Evolutionary conservation across 169 alveolate genomes (phyloP).

Genomic region (Cryptosporidium ryanae): DNA sequence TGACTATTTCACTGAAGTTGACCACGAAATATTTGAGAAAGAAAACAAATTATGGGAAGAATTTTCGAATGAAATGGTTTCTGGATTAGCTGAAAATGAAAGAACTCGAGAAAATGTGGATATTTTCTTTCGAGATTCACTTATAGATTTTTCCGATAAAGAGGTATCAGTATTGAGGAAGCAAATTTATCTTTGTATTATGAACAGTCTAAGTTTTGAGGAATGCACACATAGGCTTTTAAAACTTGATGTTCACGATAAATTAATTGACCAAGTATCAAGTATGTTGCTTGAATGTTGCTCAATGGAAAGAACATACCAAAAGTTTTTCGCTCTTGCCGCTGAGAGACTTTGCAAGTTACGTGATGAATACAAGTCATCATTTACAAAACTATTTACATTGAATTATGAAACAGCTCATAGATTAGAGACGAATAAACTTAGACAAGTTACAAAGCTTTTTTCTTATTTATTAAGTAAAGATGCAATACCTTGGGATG

Average conservation of each 20-base stretch:
- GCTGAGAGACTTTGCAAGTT: slow-evolving; percentile 96
- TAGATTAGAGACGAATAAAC: slow-evolving; percentile 96
- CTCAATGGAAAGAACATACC: slow-evolving; percentile 98
- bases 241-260: slow-evolving; percentile 90
- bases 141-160: slow-evolving; percentile 93
- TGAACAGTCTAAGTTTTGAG: slow-evolving; percentile 97
- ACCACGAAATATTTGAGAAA: slow-evolving; percentile 89
- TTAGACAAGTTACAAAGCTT: slow-evolving; percentile 96
- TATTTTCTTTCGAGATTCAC: slow-evolving; percentile 82
- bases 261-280: slow-evolving; percentile 87
- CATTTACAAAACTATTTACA: slow-evolving; percentile 89
- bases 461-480: slow-evolving; percentile 95
- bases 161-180: slow-evolving; percentile 94
- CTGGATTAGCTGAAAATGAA: slow-evolving; percentile 87
- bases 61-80: slow-evolving; percentile 90
- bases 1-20: slow-evolving; percentile 91
- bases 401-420: slow-evolving; percentile 88
- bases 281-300: slow-evolving; percentile 98
- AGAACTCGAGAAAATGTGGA: slow-evolving; percentile 75
- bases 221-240: slow-evolving; percentile 98
- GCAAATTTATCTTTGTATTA: slow-evolving; percentile 95
- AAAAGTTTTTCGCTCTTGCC: slow-evolving; percentile 93
- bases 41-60: slow-evolving; percentile 93
- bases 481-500: slow-evolving; percentile 91
- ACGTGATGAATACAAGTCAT: slow-evolving; percentile 90